Evolutionary conservation across 108 stramenopile genomes (phyloP), one percentile per base, ranked within the genome.

Genomic region (Phaeodactylum tricornutum): DNA sequence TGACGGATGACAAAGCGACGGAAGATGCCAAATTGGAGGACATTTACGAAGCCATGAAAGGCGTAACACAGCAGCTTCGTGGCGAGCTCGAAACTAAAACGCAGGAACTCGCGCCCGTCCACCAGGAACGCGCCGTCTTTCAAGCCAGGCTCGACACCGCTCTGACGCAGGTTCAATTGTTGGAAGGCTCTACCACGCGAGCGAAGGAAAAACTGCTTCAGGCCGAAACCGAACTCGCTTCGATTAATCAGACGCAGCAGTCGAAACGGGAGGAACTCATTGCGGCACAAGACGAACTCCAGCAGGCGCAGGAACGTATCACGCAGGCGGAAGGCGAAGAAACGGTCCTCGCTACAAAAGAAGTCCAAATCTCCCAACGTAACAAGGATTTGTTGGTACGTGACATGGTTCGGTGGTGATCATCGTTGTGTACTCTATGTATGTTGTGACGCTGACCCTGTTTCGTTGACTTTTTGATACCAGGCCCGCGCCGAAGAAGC

Each of bases 51-150:
- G 77, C 83, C 49, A 76, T 69, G 1, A 83, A 74, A 51, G 68
- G 17, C 31, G 53, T 70, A 12, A 98, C 97, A 21, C 84, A 87
- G 30, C 42, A 75, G 46, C 69, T 96, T 20, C 84, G 95, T 20
- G 53, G 40, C 0, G 66, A 91, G 30, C 75, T 98, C 26, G 94
- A 98, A 58, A 58, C 43, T 11, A 93, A 92, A 64, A 90, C 92
- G 24, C 52, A 82, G 27, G 83, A 81, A 34, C 53, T 96, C 4
- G 90, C 90, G 14, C 90, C 88, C 5, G 48, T 91, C 30, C 66
- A 67, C 36, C 89, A 94, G 51, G 85, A 93, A 51, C 61, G 77
- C 9, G 66, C 79, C 17, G 76, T 78, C 6, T 71, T 69, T 45
- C 75, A 90, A 61, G 77, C 75, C 21, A 62, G 71, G 6, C 53